phyloP scores from a whole-genome alignment of 2,329 filamentous ascomycete species.

The Claviceps digitariae region DNA sequence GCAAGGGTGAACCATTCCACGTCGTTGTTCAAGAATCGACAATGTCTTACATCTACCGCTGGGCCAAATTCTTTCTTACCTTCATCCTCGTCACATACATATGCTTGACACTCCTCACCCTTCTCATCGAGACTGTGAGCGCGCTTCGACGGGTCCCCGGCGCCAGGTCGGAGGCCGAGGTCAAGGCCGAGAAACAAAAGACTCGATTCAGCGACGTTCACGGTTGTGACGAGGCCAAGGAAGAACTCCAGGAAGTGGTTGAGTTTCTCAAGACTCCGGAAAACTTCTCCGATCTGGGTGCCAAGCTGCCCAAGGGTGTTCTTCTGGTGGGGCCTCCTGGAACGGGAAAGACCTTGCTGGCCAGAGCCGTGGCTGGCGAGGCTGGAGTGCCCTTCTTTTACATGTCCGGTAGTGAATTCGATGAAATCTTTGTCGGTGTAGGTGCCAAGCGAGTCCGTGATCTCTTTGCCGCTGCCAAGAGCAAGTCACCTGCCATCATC shows the following conservation, averaged over 20 bases:
- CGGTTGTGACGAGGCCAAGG: slow-evolving; percentile 95
- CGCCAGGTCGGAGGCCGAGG: slow-evolving; percentile 63
- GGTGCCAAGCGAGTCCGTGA: slow-evolving; percentile 93
- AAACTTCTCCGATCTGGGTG: slow-evolving; percentile 83
- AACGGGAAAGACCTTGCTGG: slow-evolving; percentile 93
- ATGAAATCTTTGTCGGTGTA: slow-evolving; percentile 96
- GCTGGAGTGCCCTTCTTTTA: slow-evolving; percentile 98
- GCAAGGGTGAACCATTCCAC: slow-evolving; percentile 76
- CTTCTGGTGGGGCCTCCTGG: slow-evolving; percentile 89
- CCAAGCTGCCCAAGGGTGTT: slow-evolving; percentile 94
- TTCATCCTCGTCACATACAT: slow-evolving; percentile 72
- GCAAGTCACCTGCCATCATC: slow-evolving; percentile 82
- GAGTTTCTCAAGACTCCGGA: slow-evolving; percentile 92
- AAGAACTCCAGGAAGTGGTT: slow-evolving; percentile 91
- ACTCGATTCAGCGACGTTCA: slow-evolving; percentile 89
- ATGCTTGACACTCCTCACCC: slow-evolving; percentile 62
- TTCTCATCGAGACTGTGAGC: slow-evolving; percentile 71
- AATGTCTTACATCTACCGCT: slow-evolving; percentile 69
- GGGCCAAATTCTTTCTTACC: slow-evolving; percentile 73
- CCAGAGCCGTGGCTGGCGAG: slow-evolving; percentile 89
- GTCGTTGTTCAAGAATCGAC: slow-evolving; percentile 90
- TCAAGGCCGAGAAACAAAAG: slow-evolving; percentile 83
- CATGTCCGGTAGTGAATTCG: slow-evolving; percentile 98
- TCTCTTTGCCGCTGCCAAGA: slow-evolving; percentile 69
- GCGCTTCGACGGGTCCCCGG: slow-evolving; percentile 62